Base-by-base conservation (phyloP, 2,329 filamentous ascomycete genomes). In the Aspergillus udagawae region DNA sequence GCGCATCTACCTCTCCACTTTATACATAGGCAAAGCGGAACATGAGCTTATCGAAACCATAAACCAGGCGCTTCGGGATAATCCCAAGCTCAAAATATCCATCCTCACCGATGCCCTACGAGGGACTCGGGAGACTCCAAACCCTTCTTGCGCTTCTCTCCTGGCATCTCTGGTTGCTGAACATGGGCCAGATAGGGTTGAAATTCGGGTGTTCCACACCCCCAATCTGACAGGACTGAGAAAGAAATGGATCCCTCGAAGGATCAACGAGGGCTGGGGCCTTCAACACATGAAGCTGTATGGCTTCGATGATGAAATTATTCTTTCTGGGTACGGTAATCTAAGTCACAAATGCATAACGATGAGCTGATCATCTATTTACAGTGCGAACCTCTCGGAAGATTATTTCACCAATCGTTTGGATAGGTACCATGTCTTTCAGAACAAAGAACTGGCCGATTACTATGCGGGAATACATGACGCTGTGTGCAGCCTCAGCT, bases 261-360 rank as follows among this genome's bases (percentile, higher is more conserved):
- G 94, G 21, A 93, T 99, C 71, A 99, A 99, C 65, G 94, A 99
- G 76, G 94, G 94, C 20, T 99, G 94, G 94, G 94, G 94, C 1
- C 77, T 99, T 60, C 94, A 99, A 72, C 94, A 99, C 71, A 99
- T 99, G 93, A 99, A 99, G 81, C 80, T 99, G 0, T 99, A 99
- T 66, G 94, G 94, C 0, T 80, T 96, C 23, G 94, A 99, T 67
- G 92, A 99, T 68, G 92, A 96, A 73, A 89, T 99, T 57, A 93
- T 99, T 63, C 85, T 99, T 67, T 96, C 92, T 7, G 92, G 92
- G 85, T 91, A 82, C 61, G 79, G 54, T 52, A 21, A 25, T 55
- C 38, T 21, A 9, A 23, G 32, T 29, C 14, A 1, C 12, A 45
- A 5, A 44, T 20, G 5, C 8, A 23, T 14, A 14, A 23, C 44